Percentiles rank a stretch among this genome's conserved stretches.
Conservation (phyloP, 2,329 filamentous ascomycete species). For the Fusarium multiceps region DNA sequence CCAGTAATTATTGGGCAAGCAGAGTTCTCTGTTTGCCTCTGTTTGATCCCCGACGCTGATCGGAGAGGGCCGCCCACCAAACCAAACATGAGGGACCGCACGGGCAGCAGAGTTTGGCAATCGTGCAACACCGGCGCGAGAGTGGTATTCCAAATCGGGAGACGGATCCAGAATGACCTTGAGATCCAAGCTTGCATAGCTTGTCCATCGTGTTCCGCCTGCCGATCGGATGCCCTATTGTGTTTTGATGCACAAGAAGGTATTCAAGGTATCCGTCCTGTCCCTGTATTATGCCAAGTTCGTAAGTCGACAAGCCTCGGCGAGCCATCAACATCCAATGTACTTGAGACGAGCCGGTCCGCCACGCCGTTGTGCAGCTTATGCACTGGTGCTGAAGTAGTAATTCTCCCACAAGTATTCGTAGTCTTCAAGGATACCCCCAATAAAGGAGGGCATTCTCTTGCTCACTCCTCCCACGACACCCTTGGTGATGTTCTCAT, state of each 20-base stretch:
- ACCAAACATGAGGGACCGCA: conserved; percentile 15
- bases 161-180: neutral
- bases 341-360: conserved; percentile 17
- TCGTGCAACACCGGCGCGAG: conserved; percentile 28
- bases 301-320: conserved; percentile 10
- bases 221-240: conserved; percentile 18
- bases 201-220: conserved; percentile 7
- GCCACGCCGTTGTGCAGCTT: conserved; percentile 4
- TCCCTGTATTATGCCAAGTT: conserved; percentile 15
- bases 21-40: conserved; percentile 9
- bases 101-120: conserved; percentile 11
- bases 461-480: conserved; percentile 78
- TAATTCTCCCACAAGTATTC: conserved; percentile 99
- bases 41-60: conserved; percentile 22
- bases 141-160: conserved; percentile 24
- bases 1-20: conserved; percentile 6
- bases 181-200: conserved; percentile 13
- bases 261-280: conserved; percentile 4
- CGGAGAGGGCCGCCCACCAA: conserved; percentile 24
- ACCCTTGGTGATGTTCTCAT: conserved; percentile 87
- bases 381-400: conserved; percentile 78
- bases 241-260: conserved; percentile 1
- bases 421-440: conserved; percentile 92
- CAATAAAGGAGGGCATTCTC: conserved; percentile 82
- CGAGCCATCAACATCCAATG: conserved; percentile 2